These are phyloP conservation scores for Rhizopogon roseolus DNA, from an alignment of 768 basidiomycete species.

Conservation along the genomic window DNA sequence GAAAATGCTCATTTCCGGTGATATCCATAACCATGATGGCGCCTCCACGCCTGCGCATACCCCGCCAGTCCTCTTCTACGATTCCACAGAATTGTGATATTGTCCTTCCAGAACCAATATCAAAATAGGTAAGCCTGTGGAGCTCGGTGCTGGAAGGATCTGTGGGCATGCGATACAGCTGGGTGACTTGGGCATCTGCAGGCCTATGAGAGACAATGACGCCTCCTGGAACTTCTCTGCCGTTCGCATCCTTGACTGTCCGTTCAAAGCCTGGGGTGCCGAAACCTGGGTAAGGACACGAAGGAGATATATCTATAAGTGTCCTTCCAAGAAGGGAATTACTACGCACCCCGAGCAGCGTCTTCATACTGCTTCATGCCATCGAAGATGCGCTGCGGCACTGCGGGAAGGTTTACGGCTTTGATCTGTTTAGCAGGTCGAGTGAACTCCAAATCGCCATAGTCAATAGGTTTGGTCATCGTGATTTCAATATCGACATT, in stretches of 20 bases:
- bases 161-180: slow-evolving; percentile 30
- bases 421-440: slow-evolving; percentile 35
- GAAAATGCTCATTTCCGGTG: slow-evolving; percentile 35
- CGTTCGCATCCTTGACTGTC: slow-evolving; percentile 6
- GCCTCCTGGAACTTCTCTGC: slow-evolving; percentile 11
- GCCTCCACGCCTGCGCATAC: slow-evolving; percentile 30
- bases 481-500: neutral
- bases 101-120: slow-evolving; percentile 32
- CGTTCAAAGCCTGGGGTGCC: slow-evolving; percentile 22
- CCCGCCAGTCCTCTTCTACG: slow-evolving; percentile 37
- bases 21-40: slow-evolving; percentile 36
- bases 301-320: neutral
- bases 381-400: slow-evolving; percentile 29
- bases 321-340: neutral
- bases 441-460: slow-evolving; percentile 28
- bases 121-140: slow-evolving; percentile 34
- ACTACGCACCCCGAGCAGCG: slow-evolving; percentile 25
- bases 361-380: slow-evolving; percentile 36
- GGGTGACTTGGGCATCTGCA: slow-evolving; percentile 32
- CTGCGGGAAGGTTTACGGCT: slow-evolving; percentile 28
- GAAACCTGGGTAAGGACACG: slow-evolving; percentile 17
- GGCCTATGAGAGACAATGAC: slow-evolving; percentile 35
- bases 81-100: slow-evolving; percentile 29
- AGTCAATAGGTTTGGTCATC: slow-evolving; percentile 22
- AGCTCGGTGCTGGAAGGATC: slow-evolving; percentile 20